These are phyloP conservation scores for Cercospora beticola DNA, from an alignment of 2,329 filamentous ascomycete genomes.

Conservation along the genomic window DNA sequence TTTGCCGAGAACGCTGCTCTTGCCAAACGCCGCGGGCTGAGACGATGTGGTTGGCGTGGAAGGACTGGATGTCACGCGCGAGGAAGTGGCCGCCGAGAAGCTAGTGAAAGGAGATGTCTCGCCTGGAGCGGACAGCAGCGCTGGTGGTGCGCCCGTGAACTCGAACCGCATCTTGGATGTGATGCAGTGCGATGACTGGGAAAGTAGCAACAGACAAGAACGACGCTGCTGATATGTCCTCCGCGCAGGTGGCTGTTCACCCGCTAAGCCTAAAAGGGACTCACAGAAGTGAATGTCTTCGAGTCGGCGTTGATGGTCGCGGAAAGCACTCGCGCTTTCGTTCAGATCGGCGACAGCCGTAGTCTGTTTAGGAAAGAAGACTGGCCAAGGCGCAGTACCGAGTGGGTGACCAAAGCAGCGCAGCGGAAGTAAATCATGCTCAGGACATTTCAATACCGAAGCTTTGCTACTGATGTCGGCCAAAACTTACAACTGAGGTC, in stretches of 20 bases:
- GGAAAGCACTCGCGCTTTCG: background rate
- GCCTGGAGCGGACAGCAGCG: background rate
- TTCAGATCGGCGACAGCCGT: background rate
- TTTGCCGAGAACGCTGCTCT: background rate
- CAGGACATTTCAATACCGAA: background rate
- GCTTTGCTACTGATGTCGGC: background rate
- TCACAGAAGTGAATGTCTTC: background rate
- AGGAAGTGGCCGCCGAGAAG: background rate
- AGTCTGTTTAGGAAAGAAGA: background rate
- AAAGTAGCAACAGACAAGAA: background rate
- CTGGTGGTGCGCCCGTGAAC: conserved; percentile 18
- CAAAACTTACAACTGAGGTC: background rate
- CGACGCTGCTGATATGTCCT: background rate
- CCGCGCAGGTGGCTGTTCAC: background rate
- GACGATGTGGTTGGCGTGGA: background rate
- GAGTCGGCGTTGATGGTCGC: background rate
- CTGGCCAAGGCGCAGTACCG: background rate
- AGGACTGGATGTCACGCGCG: background rate
- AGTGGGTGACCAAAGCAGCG: background rate
- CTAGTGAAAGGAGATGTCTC: background rate
- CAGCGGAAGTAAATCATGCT: background rate
- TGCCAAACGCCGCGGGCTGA: background rate
- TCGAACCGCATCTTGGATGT: conserved; percentile 22
- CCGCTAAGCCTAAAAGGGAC: background rate
- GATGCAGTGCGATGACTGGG: background rate